phyloP scores from a whole-genome alignment of 345 rosid species.

The Clausena lansium region DNA sequence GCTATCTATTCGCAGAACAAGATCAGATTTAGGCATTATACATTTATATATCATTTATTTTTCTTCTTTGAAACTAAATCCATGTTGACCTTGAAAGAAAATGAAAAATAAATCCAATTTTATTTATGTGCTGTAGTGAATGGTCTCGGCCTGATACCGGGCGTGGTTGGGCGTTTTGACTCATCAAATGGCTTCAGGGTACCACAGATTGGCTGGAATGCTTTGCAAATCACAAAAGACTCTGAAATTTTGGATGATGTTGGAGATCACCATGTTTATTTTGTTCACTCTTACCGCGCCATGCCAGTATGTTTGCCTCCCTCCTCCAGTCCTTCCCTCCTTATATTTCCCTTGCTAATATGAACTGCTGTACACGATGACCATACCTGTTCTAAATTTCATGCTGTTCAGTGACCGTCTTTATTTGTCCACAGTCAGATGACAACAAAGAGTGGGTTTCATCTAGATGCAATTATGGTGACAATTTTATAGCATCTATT shows the following conservation, averaged over 20 bases:
- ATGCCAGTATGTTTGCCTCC: slow-evolving; percentile 52
- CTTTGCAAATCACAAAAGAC: slow-evolving; percentile 69
- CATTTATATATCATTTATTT: background rate
- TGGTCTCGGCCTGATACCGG: slow-evolving; percentile 96
- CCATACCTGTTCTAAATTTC: background rate
- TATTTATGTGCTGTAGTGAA: slow-evolving; percentile 44
- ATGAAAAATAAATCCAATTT: slow-evolving; percentile 5
- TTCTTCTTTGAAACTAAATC: background rate
- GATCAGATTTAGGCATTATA: background rate
- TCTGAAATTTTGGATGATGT: slow-evolving; percentile 82
- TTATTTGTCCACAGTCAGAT: slow-evolving; percentile 42
- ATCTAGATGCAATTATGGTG: slow-evolving; percentile 81
- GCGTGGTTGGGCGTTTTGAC: slow-evolving; percentile 84
- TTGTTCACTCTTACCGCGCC: slow-evolving; percentile 96
- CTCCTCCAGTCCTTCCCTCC: background rate
- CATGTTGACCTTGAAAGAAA: background rate
- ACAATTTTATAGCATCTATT: slow-evolving; percentile 76
- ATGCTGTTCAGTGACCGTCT: slow-evolving; percentile 5
- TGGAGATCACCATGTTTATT: slow-evolving; percentile 80
- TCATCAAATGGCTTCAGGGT: slow-evolving; percentile 71
- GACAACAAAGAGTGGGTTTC: slow-evolving; percentile 92
- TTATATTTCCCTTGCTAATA: background rate
- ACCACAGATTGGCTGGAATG: slow-evolving; percentile 99
- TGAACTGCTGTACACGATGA: background rate
- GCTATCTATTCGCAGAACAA: background rate